Base-by-base conservation (phyloP, 306 rosid genomes). In the Crataegus laevigata region DNA sequence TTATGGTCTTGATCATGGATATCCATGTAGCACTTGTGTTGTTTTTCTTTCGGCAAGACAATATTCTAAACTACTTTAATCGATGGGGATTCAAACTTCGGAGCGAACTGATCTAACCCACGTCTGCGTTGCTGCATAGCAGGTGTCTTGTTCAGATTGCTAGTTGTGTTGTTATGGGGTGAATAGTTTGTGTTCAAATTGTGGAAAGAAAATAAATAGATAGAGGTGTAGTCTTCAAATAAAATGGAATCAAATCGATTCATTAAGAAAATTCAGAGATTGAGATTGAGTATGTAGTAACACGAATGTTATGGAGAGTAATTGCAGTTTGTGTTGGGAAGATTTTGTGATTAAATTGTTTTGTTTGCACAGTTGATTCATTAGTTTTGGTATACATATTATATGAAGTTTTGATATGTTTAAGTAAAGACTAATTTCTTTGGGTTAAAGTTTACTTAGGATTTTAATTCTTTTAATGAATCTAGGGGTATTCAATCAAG, bases 381-480 rank as follows among this genome's bases (percentile, higher is more conserved):
- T 54, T 36, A 67, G 19, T 36, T 18, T 66, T 66, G 17, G 65
- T 66, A 18, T 66, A 12, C 28, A 1, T 25, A 8, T 36, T 54
- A 24, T 22, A 26, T 3, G 52, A 66, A 25, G 21, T 6, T 22
- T 50, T 75, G 57, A 28, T 70, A 6, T 52, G 6, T 29, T 4
- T 8, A 12, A n/a, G 51, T 34, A 45, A 62, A 43, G 26, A 8
- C 12, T 60, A 60, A 40, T 2, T n/a, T 28, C 10, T 26, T 69
- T 17, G 63, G 5, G 63, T 63, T 50, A 62, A 12, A 21, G 78
- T 47, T 74, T 74, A 74, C 59, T 73, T n/a, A n/a, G n/a, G n/a
- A n/a, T n/a, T n/a, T n/a, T n/a, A n/a, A n/a, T n/a, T n/a, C n/a
- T n/a, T n/a, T n/a, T n/a, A n/a, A n/a, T n/a, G n/a, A n/a, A n/a